These are phyloP conservation scores for Thielaviopsis ethacetica DNA, from an alignment of 2,329 filamentous ascomycete genomes.

Conservation along the genomic window DNA sequence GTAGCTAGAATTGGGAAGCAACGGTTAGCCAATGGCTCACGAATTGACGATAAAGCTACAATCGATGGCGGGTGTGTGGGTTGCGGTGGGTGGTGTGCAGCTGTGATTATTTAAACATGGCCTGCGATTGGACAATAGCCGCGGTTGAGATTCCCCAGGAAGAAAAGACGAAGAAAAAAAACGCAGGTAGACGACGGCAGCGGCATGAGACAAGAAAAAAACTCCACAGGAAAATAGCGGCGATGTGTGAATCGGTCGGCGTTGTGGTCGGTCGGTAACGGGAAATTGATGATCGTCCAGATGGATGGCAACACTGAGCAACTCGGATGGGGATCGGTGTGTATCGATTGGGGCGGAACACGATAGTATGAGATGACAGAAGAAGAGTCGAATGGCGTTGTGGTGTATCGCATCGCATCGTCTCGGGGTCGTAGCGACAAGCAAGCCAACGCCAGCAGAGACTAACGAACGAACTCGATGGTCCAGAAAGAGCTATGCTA, in stretches of 20 bases:
- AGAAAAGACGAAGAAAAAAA: background rate
- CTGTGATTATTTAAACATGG: background rate
- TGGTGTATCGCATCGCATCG: background rate
- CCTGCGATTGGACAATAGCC: background rate
- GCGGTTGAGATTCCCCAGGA: background rate
- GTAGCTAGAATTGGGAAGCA: slow-evolving; percentile 44
- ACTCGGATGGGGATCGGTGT: background rate
- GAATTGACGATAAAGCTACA: background rate
- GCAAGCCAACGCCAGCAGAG: background rate
- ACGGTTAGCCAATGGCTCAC: slow-evolving; percentile 3
- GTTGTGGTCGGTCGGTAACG: background rate
- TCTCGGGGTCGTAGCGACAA: background rate
- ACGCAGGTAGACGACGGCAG: background rate
- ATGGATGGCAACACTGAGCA: background rate
- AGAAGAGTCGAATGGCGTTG: background rate
- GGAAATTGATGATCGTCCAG: background rate
- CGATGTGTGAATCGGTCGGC: background rate
- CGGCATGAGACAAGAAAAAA: background rate
- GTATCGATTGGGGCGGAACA: too few relatives aligned
- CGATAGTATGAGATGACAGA: background rate
- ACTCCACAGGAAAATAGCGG: background rate
- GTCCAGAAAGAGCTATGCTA: too few relatives aligned
- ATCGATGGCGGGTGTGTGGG: background rate
- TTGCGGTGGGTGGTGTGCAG: background rate
- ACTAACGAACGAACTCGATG: too few relatives aligned